Evolutionary conservation across 2,329 filamentous ascomycete species (phyloP), one percentile per base, ranked within the genome.

Genomic region (Torrubiellomyces zombiae): DNA sequence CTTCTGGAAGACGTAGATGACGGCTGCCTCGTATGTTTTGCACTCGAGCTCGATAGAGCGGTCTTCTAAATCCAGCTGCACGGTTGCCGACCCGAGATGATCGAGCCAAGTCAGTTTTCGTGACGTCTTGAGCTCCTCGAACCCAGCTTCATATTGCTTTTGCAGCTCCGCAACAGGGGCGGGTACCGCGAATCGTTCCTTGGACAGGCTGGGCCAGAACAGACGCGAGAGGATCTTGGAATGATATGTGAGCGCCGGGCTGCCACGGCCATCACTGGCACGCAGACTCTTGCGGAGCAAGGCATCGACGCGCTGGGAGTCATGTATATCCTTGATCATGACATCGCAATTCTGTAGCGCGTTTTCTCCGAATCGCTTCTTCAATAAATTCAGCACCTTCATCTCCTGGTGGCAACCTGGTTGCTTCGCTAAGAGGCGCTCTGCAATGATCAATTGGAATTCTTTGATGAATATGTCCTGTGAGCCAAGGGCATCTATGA

Each of bases 381-480:
- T 94, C 30, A 98, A 64, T 7, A 95, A 63, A 29, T 86, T 74
- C 5, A 95, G 63, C 4, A 94, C 78, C 28, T 78, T 75, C 27
- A 80, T 67, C 49, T 77, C 89, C 46, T 82, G 82, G 31, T 77
- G 66, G 38, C 83, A 91, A 14, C 67, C 60, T 11, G 66, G 58
- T 32, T 75, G 74, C 23, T 67, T 69, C 29, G 60, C 68, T 5
- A 78, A 51, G 3, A 98, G 55, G 23, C 85, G 74, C 33, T 91
- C 81, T 5, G 79, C 80, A n/a, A 98, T 67, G 21, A 92, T 80
- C 26, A 65, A 72, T 43, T 93, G 83, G 33, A 98, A 77, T 46
- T 95, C 86, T 38, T 83, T 91, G 50, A 94, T 89, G 43, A 95
- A 95, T 22, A 77, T 67, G 25, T 94, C 86, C 37, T 85, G 81